Conservation (phyloP, 352 stramenopile genomes). For the Phytophthora crassamura region DNA sequence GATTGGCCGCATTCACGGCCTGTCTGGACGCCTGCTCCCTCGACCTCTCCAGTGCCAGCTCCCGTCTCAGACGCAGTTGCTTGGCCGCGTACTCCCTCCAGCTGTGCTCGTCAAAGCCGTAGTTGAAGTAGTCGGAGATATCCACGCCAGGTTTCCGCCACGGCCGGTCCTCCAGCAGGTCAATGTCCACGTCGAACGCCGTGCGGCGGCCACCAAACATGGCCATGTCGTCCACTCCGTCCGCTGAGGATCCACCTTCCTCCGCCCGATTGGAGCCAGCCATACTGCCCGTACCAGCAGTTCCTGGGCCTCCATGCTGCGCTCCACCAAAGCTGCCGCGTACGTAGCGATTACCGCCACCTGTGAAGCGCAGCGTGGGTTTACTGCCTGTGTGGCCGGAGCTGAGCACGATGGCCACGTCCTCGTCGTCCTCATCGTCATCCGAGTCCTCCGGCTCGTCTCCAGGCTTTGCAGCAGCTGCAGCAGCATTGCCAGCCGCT, state of each 20-base stretch:
- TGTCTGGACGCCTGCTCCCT: constrained; percentile 85
- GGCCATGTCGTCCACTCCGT: constrained; percentile 73
- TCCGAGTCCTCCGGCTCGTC: constrained; percentile 58
- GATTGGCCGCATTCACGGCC: constrained; percentile 61
- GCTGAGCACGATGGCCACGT: constrained; percentile 82
- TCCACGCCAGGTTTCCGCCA: constrained; percentile 92
- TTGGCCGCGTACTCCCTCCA: constrained; percentile 81
- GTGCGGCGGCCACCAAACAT: constrained; percentile 86
- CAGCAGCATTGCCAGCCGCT: constrained; percentile 3
- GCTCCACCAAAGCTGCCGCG: constrained; percentile 58
- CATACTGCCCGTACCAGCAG: constrained; percentile 1
- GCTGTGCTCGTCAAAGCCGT: constrained; percentile 92
- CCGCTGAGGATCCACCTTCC: constrained; percentile 20
- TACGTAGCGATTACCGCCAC: constrained; percentile 78
- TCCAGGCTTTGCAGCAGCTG: constrained; percentile 7
- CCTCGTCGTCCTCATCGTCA: constrained; percentile 87
- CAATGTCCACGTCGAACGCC: constrained; percentile 93
- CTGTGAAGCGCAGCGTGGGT: constrained; percentile 81
- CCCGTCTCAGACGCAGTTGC: constrained; percentile 73
- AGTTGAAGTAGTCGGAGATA: constrained; percentile 96
- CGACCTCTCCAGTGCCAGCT: constrained; percentile 77
- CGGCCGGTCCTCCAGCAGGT: constrained; percentile 91
- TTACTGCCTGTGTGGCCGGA: constrained; percentile 70
- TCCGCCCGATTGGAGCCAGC: constrained; percentile 18
- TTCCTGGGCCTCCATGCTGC: constrained; percentile 44